Evolutionary conservation across 129 eudicot genomes (phyloP), one percentile per base, ranked within the genome.

Genomic region (Logfia minima): DNA sequence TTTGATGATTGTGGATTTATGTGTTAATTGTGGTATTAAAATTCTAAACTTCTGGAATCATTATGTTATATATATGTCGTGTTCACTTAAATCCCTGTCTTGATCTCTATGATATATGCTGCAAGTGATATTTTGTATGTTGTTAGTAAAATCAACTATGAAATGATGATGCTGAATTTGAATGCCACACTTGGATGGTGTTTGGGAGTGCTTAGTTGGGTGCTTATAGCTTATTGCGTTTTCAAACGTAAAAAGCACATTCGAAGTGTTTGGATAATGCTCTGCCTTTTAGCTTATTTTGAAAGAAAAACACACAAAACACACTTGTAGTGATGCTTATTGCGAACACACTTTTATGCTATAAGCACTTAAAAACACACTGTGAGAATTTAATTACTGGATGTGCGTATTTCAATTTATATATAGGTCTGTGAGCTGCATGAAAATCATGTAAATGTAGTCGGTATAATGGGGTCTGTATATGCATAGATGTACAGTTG

Each of bases 1-100:
- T 41, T 66, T 79, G 18, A 45, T 48, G 63, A 70, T 61, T 45
- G 29, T 78, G 82, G 64, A 78, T 78, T 78, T 70, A 21, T 78
- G 76, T 61, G 16, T 13, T 62, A 6, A 71, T 61, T 79, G 55
- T 48, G 55, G 55, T 13, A 48, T 48, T 13, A 48, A 48, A 48
- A 0, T 68, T 70, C 32, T 71, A 70, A 71, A 63, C 66, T 79
- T 79, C 8, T 60, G 68, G 66, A 60, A 29, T 13, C 14, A 48
- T 48, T 48, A 13, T 48, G n/a, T 48, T 14, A 14, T 48, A 48
- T 48, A 45, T 45, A 48, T 48, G 14, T 48, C 6, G 5, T 48
- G n/a, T 48, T 48, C 18, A 48, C 5, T 13, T 48, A 45, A 45
- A 3, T 48, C n/a, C 1, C 18, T 48, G 55, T 48, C 14, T 48